Evolutionary conservation across 768 basidiomycete species (phyloP).

Genomic region (Amanita exitialis): DNA sequence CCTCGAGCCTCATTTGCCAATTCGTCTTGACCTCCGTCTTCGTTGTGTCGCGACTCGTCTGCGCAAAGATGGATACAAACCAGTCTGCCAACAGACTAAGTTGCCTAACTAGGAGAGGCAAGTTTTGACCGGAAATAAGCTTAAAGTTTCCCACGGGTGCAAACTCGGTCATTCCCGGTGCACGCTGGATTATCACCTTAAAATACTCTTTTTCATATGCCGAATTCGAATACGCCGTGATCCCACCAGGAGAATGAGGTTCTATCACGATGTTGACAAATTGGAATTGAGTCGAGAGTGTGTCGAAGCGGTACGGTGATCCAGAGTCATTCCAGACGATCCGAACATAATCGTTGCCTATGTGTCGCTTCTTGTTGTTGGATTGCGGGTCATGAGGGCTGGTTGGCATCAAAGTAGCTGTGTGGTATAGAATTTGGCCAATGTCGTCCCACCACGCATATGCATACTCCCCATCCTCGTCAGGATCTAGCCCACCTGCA

Average conservation of each 20-base stretch:
- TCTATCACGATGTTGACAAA: slow-evolving; percentile 97
- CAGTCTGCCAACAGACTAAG: slow-evolving; percentile 82
- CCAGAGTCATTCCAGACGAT: slow-evolving; percentile 99
- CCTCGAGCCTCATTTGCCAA: slow-evolving; percentile 74
- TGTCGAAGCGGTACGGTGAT: slow-evolving; percentile 81
- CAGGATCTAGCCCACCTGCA: slow-evolving; percentile 83
- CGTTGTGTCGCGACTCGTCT: slow-evolving; percentile 60
- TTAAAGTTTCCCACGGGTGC: slow-evolving; percentile 90
- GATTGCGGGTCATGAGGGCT: slow-evolving; percentile 54
- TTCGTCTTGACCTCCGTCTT: slow-evolving; percentile 79
- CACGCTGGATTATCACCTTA: slow-evolving; percentile 86
- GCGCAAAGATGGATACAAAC: slow-evolving; percentile 77
- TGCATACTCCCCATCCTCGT: slow-evolving; percentile 91
- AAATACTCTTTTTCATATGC: slow-evolving; percentile 91
- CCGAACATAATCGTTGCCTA: slow-evolving; percentile 94
- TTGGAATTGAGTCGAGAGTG: slow-evolving; percentile 87
- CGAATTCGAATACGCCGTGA: slow-evolving; percentile 78
- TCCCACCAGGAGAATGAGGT: slow-evolving; percentile 78
- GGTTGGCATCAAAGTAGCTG: slow-evolving; percentile 96
- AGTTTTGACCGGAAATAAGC: slow-evolving; percentile 79
- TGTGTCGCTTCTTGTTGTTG: slow-evolving; percentile 87
- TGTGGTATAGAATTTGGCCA: slow-evolving; percentile 89
- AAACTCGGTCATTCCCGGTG: slow-evolving; percentile 88
- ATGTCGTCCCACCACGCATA: slow-evolving; percentile 99
- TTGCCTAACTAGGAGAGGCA: slow-evolving; percentile 84